These are phyloP conservation scores for Striga asiatica DNA, from an alignment of 257 asterid genomes.

Conservation along the genomic window DNA sequence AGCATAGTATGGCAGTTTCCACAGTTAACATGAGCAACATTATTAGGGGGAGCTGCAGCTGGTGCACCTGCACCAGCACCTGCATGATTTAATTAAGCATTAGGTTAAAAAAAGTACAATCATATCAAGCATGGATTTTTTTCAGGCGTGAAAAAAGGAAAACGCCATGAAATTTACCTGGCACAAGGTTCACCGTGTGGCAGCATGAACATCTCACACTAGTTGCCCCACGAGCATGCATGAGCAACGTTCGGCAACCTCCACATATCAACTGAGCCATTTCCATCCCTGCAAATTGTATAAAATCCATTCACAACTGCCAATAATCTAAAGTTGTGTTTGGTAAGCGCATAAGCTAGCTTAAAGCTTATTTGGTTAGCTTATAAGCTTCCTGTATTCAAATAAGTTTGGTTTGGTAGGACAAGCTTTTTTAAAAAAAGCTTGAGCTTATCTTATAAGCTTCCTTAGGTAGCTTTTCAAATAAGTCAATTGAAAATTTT, in stretches of 20 bases:
- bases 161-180: slow-evolving; percentile 70
- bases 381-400: too few relatives aligned
- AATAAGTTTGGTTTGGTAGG: too few relatives aligned
- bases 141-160: too few relatives aligned
- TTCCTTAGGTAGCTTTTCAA: too few relatives aligned
- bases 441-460: too few relatives aligned
- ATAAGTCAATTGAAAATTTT: too few relatives aligned
- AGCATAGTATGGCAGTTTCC: slow-evolving; percentile 83
- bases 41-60: slow-evolving; percentile 37
- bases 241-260: slow-evolving; percentile 80
- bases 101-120: too few relatives aligned
- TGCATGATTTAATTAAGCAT: too few relatives aligned
- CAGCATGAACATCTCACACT: slow-evolving; percentile 97
- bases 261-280: slow-evolving; percentile 93
- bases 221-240: slow-evolving; percentile 86
- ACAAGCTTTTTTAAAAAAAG: too few relatives aligned
- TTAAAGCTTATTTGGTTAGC: too few relatives aligned
- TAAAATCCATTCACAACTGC: background rate
- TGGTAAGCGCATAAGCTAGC: too few relatives aligned
- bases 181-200: slow-evolving; percentile 82
- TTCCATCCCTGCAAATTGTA: slow-evolving; percentile 56
- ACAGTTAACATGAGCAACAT: slow-evolving; percentile 75
- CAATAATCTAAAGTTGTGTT: background rate
- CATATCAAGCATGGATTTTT: background rate
- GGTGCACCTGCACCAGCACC: slow-evolving; percentile 16